Evolutionary conservation across 176 grass and related monocot species (phyloP), one percentile per base, ranked within the genome.

Genomic region (Urochloa ruziziensis): DNA sequence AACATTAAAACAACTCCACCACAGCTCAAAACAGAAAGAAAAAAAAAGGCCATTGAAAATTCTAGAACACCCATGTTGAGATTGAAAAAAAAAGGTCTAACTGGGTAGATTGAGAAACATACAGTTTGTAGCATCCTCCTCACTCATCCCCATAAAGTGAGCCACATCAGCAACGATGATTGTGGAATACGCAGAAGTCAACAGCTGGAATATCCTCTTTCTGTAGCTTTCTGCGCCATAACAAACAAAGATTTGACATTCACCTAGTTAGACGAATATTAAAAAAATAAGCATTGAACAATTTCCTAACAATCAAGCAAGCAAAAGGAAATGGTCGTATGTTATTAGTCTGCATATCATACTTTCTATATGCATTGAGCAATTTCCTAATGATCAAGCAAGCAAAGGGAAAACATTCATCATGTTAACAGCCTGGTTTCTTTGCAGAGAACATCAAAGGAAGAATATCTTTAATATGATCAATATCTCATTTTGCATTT

Each of bases 81-180:
- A 70, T 16, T 48, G 10, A 14, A 25, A 29, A 71, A 34, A 12
- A 47, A 44, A 48, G 17, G 1, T n/a, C 51, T 61, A 82, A 70
- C n/a, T 29, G 77, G 54, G 40, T 24, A 23, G 73, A 39, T 85
- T 23, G 27, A 17, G 10, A 85, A 85, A 78, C 81, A 40, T 99
- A 99, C 97, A 94, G 63, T 92, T 94, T 70, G 85, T 92, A 80
- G 89, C 85, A 76, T 94, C 82, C 43, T 96, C 93, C 76, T 91
- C 97, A 72, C 52, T 92, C 97, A 94, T 94, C 75, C 97, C 97
- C 80, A 96, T 80, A 73, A 96, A 94, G 47, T 94, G 87, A 90
- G 91, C 86, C 78, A 90, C 85, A 84, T 99, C 93, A 40, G 81
- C 84, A 68, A 91, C 70, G 2, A 37, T 86, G 54, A 96, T 96